Conservation (phyloP, 306 rosid species). For the Ziziphus jujuba region DNA sequence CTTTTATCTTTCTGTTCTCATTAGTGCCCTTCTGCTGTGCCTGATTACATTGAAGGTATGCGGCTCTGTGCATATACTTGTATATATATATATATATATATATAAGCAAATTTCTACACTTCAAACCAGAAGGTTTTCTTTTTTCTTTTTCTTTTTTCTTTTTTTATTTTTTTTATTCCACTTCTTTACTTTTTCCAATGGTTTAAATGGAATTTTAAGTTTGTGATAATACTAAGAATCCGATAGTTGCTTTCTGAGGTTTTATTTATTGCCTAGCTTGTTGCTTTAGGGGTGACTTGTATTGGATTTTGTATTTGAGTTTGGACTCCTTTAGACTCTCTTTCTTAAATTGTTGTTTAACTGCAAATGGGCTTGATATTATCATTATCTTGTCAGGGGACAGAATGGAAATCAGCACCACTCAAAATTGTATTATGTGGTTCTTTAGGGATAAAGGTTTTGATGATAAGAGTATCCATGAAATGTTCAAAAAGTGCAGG, state of each 20-base stretch:
- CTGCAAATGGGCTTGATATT: neutral
- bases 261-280: neutral
- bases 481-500: slow-evolving; percentile 67
- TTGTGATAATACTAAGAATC: neutral
- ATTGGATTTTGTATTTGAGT: no score
- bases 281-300: neutral
- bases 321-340: no score
- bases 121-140: neutral
- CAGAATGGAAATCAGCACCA: slow-evolving; percentile 47
- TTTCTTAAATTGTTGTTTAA: no score
- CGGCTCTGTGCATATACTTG: neutral
- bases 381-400: slow-evolving; percentile 30
- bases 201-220: neutral
- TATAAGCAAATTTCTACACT: neutral
- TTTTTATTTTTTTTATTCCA: no score
- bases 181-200: neutral
- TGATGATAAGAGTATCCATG: slow-evolving; percentile 70
- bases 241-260: neutral
- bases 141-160: neutral
- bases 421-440: slow-evolving; percentile 71
- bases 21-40: neutral
- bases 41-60: slow-evolving; percentile 24
- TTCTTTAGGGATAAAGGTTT: slow-evolving; percentile 89
- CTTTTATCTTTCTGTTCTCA: slow-evolving; percentile 2
- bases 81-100: neutral